These are phyloP conservation scores for Amorphotheca resinae DNA, from an alignment of 495 filamentous ascomycete genomes.

Conservation along the genomic window DNA sequence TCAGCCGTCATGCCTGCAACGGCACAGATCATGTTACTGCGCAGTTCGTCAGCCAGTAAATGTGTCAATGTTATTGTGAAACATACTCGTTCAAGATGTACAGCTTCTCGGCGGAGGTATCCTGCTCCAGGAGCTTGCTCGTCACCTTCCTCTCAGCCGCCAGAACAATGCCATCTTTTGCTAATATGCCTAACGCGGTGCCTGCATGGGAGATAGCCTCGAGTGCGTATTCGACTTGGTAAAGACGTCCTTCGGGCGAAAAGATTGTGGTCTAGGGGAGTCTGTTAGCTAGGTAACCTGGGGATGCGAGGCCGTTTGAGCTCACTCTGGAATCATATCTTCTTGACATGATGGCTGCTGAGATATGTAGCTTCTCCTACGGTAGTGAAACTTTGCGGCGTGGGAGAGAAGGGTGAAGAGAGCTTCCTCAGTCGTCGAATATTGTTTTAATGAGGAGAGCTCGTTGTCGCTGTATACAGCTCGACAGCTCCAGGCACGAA, in stretches of 20 bases:
- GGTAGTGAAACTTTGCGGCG: neutral
- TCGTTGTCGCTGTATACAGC: slow-evolving; percentile 9
- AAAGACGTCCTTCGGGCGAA: slow-evolving; percentile 94
- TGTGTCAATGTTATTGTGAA: neutral
- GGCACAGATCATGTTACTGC: slow-evolving; percentile 98
- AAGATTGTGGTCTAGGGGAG: slow-evolving; percentile 90
- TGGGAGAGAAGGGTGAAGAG: neutral
- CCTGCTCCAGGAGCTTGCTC: slow-evolving; percentile 97
- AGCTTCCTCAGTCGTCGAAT: slow-evolving; percentile 1
- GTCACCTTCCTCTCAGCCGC: slow-evolving; percentile 99
- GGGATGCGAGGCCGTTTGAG: slow-evolving; percentile 17
- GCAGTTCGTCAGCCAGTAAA: neutral
- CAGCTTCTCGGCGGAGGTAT: slow-evolving; percentile 98
- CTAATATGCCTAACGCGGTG: slow-evolving; percentile 90
- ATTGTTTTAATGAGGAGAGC: slow-evolving; percentile 1
- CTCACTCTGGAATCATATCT: slow-evolving; percentile 95
- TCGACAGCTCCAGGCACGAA: slow-evolving; percentile 18
- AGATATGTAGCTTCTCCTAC: neutral
- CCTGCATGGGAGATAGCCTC: slow-evolving; percentile 98
- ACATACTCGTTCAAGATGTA: slow-evolving; percentile 96
- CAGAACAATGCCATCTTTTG: slow-evolving; percentile 95
- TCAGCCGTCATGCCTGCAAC: slow-evolving; percentile 99
- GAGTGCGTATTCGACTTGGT: slow-evolving; percentile 98
- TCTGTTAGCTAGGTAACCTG: slow-evolving; percentile 28
- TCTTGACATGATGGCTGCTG: slow-evolving; percentile 62